Percentiles rank a stretch among this genome's conserved stretches.
Conservation (phyloP, 2,329 filamentous ascomycete genomes). For the Dothiorella sarmentorum region DNA sequence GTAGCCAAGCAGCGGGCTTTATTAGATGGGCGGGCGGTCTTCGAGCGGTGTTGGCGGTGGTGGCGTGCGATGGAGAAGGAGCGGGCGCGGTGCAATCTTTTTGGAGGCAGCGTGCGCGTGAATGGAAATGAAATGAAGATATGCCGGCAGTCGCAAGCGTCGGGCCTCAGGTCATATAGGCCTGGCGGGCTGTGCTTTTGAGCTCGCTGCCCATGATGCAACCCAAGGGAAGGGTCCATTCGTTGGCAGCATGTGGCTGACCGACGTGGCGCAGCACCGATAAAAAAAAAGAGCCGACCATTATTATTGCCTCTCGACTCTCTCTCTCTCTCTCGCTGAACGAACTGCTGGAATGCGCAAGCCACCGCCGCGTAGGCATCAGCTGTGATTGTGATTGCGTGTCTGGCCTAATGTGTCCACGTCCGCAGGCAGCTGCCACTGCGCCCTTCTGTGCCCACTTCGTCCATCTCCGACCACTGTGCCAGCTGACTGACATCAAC, state of each 20-base stretch:
- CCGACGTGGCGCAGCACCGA: slow-evolving; percentile 3
- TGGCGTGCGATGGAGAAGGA: not conserved
- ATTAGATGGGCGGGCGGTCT: slow-evolving; percentile 1
- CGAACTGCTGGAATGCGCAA: not conserved
- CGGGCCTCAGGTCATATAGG: slow-evolving; percentile 14
- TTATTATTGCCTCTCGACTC: not conserved
- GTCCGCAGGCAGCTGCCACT: not conserved
- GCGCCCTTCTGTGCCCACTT: not conserved
- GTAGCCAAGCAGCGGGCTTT: not conserved
- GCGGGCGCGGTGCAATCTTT: not conserved
- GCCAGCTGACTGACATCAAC: slow-evolving; percentile 10
- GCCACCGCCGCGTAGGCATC: slow-evolving; percentile 12
- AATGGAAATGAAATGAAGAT: slow-evolving; percentile 1
- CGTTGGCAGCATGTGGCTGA: slow-evolving; percentile 3
- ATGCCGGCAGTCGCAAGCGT: not conserved
- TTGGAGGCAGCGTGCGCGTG: not conserved
- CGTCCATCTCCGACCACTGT: not conserved
- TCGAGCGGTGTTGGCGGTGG: no score
- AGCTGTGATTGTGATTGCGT: slow-evolving; percentile 3
- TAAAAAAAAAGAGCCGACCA: not conserved
- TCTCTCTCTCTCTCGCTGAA: not conserved
- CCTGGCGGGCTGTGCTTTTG: slow-evolving; percentile 9
- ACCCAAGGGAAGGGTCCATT: slow-evolving; percentile 11
- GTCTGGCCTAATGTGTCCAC: not conserved
- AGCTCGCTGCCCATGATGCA: slow-evolving; percentile 16